A percentile compares a stretch with the other conserved stretches of the same genome.
These are phyloP conservation scores for Verticillium tricorpus DNA, from an alignment of 2,329 filamentous ascomycete genomes.

Conservation along the genomic window DNA sequence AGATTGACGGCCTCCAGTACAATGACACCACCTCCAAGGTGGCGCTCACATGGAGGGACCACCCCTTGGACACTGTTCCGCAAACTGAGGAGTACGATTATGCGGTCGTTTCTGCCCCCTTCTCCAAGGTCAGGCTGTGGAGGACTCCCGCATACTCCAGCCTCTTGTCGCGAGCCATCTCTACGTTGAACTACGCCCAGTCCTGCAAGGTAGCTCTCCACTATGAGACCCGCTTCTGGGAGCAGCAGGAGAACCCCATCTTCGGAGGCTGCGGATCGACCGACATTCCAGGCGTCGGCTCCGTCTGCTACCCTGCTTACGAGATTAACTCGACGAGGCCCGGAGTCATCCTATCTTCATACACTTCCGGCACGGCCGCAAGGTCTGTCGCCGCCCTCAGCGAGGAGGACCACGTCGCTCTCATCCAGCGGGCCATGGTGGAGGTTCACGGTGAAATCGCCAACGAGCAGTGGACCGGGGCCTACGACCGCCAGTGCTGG, in stretches of 20 bases:
- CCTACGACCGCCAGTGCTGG: constrained; percentile 28
- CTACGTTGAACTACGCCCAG: constrained; percentile 29
- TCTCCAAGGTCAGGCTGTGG: constrained; percentile 53
- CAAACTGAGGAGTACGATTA: constrained; percentile 54
- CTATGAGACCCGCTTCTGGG: constrained; percentile 55
- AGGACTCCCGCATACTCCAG: constrained; percentile 20
- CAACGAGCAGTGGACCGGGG: constrained; percentile 22
- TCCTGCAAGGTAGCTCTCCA: constrained; percentile 55
- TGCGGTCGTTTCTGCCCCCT: constrained; percentile 54
- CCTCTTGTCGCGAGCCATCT: constrained; percentile 36
- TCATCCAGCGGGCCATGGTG: constrained; percentile 60
- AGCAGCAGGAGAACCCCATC: constrained; percentile 41
- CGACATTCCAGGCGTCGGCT: constrained; percentile 53
- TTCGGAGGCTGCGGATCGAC: constrained; percentile 52
- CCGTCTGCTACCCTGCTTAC: constrained; percentile 58
- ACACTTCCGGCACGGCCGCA: constrained; percentile 31
- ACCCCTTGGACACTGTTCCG: constrained; percentile 29
- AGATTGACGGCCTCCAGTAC: constrained; percentile 51
- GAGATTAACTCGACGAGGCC: constrained; percentile 54
- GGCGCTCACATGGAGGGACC: constrained; percentile 47
- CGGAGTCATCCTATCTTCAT: constrained; percentile 53
- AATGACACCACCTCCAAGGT: constrained; percentile 46
- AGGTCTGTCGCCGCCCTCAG: constrained; percentile 33
- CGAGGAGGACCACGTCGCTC: constrained; percentile 53
- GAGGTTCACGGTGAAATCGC: constrained; percentile 53